Evolutionary conservation across 1,284 basidiomycete species (phyloP).

Genomic region (Leccinum griseonigrum): DNA sequence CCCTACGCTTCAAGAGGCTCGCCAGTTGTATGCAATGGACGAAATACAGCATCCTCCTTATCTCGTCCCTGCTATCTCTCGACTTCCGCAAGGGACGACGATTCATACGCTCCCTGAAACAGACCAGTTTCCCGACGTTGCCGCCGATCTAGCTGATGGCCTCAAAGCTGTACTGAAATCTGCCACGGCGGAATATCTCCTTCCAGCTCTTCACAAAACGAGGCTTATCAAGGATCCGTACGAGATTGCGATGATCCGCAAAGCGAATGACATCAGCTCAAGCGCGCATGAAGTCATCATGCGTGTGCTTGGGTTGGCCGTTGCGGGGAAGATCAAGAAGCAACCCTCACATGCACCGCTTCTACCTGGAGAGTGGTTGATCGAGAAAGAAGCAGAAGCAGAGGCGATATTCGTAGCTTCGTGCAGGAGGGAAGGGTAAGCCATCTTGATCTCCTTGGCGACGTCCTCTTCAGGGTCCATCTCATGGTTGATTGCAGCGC

Average conservation of each 20-base stretch:
- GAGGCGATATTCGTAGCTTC: constrained; percentile 89
- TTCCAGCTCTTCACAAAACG: constrained; percentile 72
- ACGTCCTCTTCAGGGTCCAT: constrained; percentile 1
- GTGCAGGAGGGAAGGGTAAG: constrained; percentile 80
- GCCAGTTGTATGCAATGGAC: constrained; percentile 55
- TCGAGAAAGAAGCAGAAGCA: constrained; percentile 87
- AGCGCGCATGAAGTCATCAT: constrained; percentile 88
- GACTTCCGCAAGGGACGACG: constrained; percentile 55
- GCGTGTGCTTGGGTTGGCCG: constrained; percentile 80
- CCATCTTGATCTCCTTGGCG: constrained; percentile 4
- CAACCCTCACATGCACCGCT: constrained; percentile 43
- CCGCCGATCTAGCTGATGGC: constrained; percentile 18
- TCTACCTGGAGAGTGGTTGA: constrained; percentile 77
- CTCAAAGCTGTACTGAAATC: constrained; percentile 40
- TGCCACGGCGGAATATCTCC: constrained; percentile 51
- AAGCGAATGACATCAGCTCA: constrained; percentile 82
- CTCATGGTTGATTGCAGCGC: constrained; percentile 44
- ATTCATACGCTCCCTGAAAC: constrained; percentile 63
- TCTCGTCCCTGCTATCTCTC: constrained; percentile 51
- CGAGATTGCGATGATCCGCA: constrained; percentile 73
- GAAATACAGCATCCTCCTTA: constrained; percentile 48
- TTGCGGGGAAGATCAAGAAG: constrained; percentile 49
- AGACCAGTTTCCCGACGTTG: constrained; percentile 53
- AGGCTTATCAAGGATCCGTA: constrained; percentile 72
- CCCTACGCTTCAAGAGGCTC: constrained; percentile 61